Base-by-base conservation (phyloP, 805 yeast species). In the Candida ipomoeae region DNA sequence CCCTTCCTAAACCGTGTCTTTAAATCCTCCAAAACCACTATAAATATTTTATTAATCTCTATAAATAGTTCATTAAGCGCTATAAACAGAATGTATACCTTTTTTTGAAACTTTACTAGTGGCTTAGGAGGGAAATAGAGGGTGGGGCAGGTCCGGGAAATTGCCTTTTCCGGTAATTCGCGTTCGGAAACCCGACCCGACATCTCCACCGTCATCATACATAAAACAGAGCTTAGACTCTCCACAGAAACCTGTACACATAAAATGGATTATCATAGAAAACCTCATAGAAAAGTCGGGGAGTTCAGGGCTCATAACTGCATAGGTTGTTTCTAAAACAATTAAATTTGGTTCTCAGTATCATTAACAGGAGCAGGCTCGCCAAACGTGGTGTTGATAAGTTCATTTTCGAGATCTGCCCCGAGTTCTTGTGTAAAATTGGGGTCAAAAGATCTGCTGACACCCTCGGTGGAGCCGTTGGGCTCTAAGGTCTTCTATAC, bases 401-500 rank as follows among this genome's bases (percentile, higher is more conserved):
- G 15, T 23, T 32, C 39, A 8, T 34, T 14, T 34, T 34, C 39
- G 5, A 8, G n/a, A 3, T 20, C 13, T 8, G 20, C 3, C 6
- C 35, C 46, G 5, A 3, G 11, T 10, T 34, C 40, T 4, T 15
- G 23, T 5, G 34, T 11, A 23, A 14, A n/a, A 15, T 34, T 51
- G 40, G 56, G 57, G 36, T 70, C 75, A 14, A 68, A 64, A 2
- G 78, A 49, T 15, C 47, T 48, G 21, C 34, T 53, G 20, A 51
- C 15, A 17, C 58, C 49, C 29, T 59, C 65, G 7, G 59, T 54
- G 3, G 64, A 60, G 1, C 56, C 62, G n/a, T 54, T 58, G 4
- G 67, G 67, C 0, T 66, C 63, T 40, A 51, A 62, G 17, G 62
- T 66, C 17, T 63, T 66, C n/a, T 3, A 56, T 58, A 1, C 73